A percentile compares a stretch with the other conserved stretches of the same genome.
phyloP scores from a whole-genome alignment of 2,329 filamentous ascomycete genomes.

The Colletotrichum sp. region DNA sequence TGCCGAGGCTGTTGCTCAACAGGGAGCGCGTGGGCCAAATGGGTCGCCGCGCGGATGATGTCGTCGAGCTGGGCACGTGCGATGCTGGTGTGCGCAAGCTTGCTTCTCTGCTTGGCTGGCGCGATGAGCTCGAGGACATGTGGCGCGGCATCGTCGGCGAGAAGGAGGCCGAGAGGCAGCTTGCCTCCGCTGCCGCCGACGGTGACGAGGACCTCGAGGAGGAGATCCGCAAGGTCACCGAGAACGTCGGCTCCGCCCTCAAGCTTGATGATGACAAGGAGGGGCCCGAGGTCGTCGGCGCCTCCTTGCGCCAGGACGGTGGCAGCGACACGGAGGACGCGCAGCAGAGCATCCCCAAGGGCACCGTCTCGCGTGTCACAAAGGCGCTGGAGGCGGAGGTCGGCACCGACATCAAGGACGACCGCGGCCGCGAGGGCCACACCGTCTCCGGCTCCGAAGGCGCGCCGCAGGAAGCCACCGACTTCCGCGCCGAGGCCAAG shows the following conservation, averaged over 20 bases:
- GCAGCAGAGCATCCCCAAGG: not conserved
- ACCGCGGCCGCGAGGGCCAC: constrained; percentile 12
- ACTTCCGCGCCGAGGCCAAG: constrained; percentile 16
- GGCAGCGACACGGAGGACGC: not conserved
- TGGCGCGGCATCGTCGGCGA: constrained; percentile 75
- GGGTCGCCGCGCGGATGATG: constrained; percentile 81
- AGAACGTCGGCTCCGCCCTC: constrained; percentile 37
- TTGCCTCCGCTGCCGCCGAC: constrained; percentile 35
- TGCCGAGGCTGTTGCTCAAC: constrained; percentile 87
- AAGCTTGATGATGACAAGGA: constrained; percentile 31
- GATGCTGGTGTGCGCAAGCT: constrained; percentile 81
- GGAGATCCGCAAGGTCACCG: constrained; percentile 46
- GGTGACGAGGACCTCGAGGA: constrained; percentile 42
- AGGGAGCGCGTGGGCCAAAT: constrained; percentile 81
- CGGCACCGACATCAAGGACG: constrained; percentile 14
- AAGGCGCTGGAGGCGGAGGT: not conserved
- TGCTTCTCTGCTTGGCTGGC: constrained; percentile 83
- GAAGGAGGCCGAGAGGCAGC: constrained; percentile 57
- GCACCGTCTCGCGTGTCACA: not conserved
- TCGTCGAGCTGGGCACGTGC: constrained; percentile 81
- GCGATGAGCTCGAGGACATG: constrained; percentile 76
- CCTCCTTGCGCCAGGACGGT: not conserved
- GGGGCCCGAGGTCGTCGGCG: not conserved
- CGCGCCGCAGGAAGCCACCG: not conserved
- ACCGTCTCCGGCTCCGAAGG: constrained; percentile 1